Percentiles rank a stretch among this genome's conserved stretches.
Conservation (phyloP, 805 yeast genomes). For the Candida insectorum region DNA sequence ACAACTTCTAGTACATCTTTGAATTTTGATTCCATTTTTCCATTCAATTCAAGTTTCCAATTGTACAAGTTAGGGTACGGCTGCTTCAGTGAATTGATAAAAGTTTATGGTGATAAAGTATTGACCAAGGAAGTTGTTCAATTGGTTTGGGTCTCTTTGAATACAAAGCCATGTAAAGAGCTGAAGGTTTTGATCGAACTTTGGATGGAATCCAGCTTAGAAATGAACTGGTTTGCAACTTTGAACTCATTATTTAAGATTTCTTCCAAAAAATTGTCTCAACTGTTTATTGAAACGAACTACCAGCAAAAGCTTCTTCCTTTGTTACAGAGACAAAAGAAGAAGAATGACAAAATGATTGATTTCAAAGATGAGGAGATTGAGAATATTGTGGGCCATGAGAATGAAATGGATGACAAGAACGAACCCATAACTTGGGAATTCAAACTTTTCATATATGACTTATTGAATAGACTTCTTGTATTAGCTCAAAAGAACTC, state of each 20-base stretch:
- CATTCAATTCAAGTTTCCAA: slow-evolving; percentile 40
- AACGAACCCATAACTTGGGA: slow-evolving; percentile 59
- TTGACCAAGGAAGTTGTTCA: slow-evolving; percentile 46
- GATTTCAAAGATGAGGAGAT: slow-evolving; percentile 41
- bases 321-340: slow-evolving; percentile 39
- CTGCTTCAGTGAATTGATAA: slow-evolving; percentile 57
- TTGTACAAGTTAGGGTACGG: slow-evolving; percentile 46
- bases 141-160: slow-evolving; percentile 58
- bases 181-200: slow-evolving; percentile 46
- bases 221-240: slow-evolving; percentile 56
- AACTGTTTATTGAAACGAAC: slow-evolving; percentile 35
- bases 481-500: slow-evolving; percentile 35
- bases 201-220: slow-evolving; percentile 57
- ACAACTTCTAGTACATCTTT: slow-evolving; percentile 36
- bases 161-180: slow-evolving; percentile 44
- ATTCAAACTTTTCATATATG: slow-evolving; percentile 49
- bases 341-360: slow-evolving; percentile 19
- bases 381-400: slow-evolving; percentile 35
- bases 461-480: slow-evolving; percentile 43
- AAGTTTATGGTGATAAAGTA: slow-evolving; percentile 44
- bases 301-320: slow-evolving; percentile 41
- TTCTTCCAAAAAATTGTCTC: slow-evolving; percentile 40
- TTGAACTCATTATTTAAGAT: slow-evolving; percentile 48
- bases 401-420: slow-evolving; percentile 34
- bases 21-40: slow-evolving; percentile 39